Percentiles rank a stretch among this genome's conserved stretches.
These are phyloP conservation scores for Cydonia oblonga DNA, from an alignment of 331 rosid species.

Conservation along the genomic window DNA sequence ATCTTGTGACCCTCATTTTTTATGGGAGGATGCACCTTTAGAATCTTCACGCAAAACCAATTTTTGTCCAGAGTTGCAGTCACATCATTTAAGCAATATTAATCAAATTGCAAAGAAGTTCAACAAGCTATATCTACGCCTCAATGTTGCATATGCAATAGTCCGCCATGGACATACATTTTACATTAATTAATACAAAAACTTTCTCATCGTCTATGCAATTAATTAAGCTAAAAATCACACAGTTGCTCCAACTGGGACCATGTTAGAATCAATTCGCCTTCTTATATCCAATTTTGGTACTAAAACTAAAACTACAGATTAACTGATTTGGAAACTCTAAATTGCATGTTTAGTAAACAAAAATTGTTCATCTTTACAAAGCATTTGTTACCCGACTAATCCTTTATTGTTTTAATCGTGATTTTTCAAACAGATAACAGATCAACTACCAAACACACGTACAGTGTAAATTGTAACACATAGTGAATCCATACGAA, in stretches of 20 bases:
- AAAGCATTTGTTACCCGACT: not conserved
- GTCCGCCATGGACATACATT: not conserved
- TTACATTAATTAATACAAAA: not conserved
- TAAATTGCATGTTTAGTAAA: not conserved
- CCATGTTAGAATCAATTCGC: not conserved
- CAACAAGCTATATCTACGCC: not conserved
- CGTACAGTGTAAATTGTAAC: not conserved
- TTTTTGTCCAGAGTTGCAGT: not conserved
- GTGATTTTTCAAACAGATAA: not conserved
- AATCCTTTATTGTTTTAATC: not conserved
- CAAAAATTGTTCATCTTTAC: not conserved
- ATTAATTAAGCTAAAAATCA: not conserved
- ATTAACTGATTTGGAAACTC: not conserved
- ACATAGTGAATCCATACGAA: not conserved
- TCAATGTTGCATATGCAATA: not conserved
- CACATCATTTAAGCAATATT: not conserved
- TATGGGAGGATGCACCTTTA: constrained; percentile 3
- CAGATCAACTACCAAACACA: constrained; percentile 4
- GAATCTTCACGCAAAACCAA: constrained; percentile 20
- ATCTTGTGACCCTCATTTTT: constrained; percentile 17
- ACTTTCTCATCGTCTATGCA: not conserved
- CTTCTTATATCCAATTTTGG: not conserved
- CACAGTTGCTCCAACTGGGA: not conserved
- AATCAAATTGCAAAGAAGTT: not conserved
- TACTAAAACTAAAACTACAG: not conserved